Percentiles rank a stretch among this genome's conserved stretches.
These are phyloP conservation scores for Nasturtium officinale DNA, from an alignment of 345 rosid species.

Conservation along the genomic window DNA sequence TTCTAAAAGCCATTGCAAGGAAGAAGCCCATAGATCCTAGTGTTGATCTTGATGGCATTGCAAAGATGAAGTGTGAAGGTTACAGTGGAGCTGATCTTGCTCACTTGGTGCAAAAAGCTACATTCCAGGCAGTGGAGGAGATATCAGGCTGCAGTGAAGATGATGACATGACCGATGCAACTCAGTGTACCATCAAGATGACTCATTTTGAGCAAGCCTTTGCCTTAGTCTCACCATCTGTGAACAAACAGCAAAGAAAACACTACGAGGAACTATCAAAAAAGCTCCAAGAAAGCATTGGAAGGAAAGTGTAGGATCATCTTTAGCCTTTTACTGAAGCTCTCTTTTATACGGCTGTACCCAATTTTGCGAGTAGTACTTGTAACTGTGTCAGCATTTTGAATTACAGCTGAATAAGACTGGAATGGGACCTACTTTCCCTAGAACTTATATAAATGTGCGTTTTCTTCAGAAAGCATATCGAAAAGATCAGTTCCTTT, in stretches of 20 bases:
- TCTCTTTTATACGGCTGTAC: background rate
- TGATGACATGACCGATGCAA: background rate
- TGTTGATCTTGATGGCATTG: conserved; percentile 74
- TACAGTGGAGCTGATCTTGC: conserved; percentile 96
- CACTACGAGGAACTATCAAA: conserved; percentile 47
- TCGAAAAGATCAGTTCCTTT: background rate
- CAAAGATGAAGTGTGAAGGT: conserved; percentile 64
- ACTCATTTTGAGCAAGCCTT: conserved; percentile 66
- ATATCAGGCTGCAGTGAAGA: conserved; percentile 33
- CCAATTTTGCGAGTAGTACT: conserved; percentile 21
- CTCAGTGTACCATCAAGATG: conserved; percentile 51
- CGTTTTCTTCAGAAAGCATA: background rate
- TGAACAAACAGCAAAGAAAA: conserved; percentile 54
- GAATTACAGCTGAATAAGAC: background rate
- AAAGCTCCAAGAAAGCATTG: conserved; percentile 48
- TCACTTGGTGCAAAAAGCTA: conserved; percentile 82
- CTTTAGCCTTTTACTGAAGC: conserved; percentile 6
- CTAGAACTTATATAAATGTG: background rate
- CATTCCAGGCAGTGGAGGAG: conserved; percentile 68
- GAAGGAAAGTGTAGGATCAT: conserved; percentile 23
- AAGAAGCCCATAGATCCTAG: conserved; percentile 71
- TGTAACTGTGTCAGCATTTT: background rate
- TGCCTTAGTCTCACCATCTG: conserved; percentile 62
- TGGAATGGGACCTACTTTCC: background rate
- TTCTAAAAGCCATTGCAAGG: conserved; percentile 72